Evolutionary conservation across 805 yeast genomes (phyloP), one percentile per base, ranked within the genome.

Genomic region (Metschnikowia proteae): DNA sequence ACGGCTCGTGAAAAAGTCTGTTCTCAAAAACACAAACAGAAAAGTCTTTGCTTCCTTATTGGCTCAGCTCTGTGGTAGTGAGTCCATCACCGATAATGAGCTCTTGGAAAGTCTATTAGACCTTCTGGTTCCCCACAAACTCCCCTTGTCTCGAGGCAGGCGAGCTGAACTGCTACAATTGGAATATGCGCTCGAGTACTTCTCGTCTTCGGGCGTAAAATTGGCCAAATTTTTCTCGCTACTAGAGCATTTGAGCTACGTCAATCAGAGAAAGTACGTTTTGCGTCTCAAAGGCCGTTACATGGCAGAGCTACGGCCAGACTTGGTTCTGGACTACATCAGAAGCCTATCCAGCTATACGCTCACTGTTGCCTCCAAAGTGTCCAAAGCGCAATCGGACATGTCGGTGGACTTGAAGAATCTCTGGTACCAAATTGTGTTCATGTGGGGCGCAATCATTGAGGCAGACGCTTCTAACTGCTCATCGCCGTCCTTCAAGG

Each of bases 41-140:
- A 60, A 58, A 44, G 57, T 58, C 11, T 71, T 71, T 49, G 50
- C 58, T 4, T 50, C 59, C 3, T 56, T 71, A 13, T 62, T 58
- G 48, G 54, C 57, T 37, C 72, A 69, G 50, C 54, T 71, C 27
- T 60, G 62, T 28, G 50, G 56, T 11, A 50, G 49, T 17, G 47
- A 49, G 2, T 48, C 60, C 3, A 53, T 68, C 6, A 36, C 55
- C 5, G 61, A 62, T 13, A 51, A 57, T 22, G 67, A 70, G 38
- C 65, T 62, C 46, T 41, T 59, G 30, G 54, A 62, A n/a, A 50
- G 51, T 23, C 51, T 70, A 3, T 52, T 70, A 10, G 66, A 64
- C 34, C 50, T 62, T 10, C 38, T 47, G 22, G 38, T 33, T 11
- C 23, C 13, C 23, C 4, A 38, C 39, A 26, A 33, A 3, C 31